A percentile compares a stretch with the other conserved stretches of the same genome.
These are phyloP conservation scores for Neurospora terricola DNA, from an alignment of 495 filamentous ascomycete species.

Conservation along the genomic window DNA sequence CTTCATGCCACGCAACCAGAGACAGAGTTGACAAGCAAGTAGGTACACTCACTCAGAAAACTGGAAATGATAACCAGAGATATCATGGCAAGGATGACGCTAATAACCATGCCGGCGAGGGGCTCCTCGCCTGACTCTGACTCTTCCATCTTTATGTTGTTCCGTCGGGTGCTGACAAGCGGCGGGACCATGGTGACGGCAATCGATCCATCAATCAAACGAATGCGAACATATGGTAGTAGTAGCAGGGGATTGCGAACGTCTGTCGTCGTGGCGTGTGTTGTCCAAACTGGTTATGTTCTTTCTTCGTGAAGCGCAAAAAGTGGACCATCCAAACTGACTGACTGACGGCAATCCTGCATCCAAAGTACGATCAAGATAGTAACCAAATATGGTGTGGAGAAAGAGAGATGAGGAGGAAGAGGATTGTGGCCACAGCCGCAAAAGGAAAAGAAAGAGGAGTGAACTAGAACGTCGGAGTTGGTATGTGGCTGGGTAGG, in stretches of 20 bases:
- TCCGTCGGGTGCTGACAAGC: neutral
- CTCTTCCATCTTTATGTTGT: neutral
- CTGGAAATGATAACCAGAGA: constrained; percentile 32
- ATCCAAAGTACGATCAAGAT: neutral
- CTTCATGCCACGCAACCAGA: neutral
- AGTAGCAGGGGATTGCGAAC: neutral
- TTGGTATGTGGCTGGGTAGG: neutral
- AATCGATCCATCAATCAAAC: neutral
- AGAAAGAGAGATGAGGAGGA: neutral
- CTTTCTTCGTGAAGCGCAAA: neutral
- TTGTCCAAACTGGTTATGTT: neutral
- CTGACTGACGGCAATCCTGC: neutral
- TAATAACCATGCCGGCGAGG: constrained; percentile 27
- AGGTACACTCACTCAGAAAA: constrained; percentile 32
- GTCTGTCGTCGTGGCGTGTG: neutral
- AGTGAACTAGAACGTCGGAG: neutral
- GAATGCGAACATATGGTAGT: neutral
- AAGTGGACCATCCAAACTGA: neutral
- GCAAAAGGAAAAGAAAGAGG: neutral
- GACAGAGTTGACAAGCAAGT: neutral
- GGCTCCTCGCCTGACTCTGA: constrained; percentile 14
- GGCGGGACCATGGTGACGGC: constrained; percentile 9
- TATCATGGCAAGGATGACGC: constrained; percentile 31
- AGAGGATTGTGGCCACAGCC: neutral
- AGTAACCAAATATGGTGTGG: neutral